Percentiles rank a stretch among this genome's conserved stretches.
These are phyloP conservation scores for Boletus subcaerulescens DNA, from an alignment of 768 basidiomycete species.

Conservation along the genomic window DNA sequence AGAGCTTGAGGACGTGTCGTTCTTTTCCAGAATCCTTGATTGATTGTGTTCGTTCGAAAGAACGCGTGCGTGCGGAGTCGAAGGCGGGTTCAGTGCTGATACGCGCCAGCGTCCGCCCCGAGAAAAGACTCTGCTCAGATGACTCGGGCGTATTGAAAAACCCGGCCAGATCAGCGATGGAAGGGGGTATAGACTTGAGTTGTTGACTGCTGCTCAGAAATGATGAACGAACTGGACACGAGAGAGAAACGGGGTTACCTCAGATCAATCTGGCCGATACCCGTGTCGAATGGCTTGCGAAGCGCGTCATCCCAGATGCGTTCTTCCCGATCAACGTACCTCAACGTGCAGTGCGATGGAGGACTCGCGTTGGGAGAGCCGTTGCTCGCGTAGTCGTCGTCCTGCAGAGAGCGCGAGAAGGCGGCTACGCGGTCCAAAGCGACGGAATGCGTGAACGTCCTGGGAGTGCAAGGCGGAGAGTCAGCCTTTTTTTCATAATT, in stretches of 20 bases:
- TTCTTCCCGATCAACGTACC: constrained; percentile 31
- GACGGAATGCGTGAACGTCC: constrained; percentile 13
- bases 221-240: constrained; percentile 9
- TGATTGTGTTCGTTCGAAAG: constrained; percentile 27
- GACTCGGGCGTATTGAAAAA: constrained; percentile 44
- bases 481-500: constrained; percentile 41
- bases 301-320: constrained; percentile 49
- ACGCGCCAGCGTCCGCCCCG: constrained; percentile 32
- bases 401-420: constrained; percentile 24
- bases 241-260: constrained; percentile 38
- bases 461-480: constrained; percentile 20
- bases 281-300: constrained; percentile 42
- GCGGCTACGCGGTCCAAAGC: constrained; percentile 12
- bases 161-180: constrained; percentile 43
- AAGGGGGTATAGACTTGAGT: constrained; percentile 49
- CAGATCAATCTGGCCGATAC: constrained; percentile 51
- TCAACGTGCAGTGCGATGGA: constrained; percentile 9
- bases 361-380: constrained; percentile 10
- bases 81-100: constrained; percentile 34
- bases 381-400: constrained; percentile 21
- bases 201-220: constrained; percentile 32
- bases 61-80: constrained; percentile 20
- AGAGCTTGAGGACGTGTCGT: constrained; percentile 53
- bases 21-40: constrained; percentile 36
- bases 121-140: constrained; percentile 29